Evolutionary conservation across 1,284 basidiomycete genomes (phyloP).

Genomic region (Leccinum subfulvum): DNA sequence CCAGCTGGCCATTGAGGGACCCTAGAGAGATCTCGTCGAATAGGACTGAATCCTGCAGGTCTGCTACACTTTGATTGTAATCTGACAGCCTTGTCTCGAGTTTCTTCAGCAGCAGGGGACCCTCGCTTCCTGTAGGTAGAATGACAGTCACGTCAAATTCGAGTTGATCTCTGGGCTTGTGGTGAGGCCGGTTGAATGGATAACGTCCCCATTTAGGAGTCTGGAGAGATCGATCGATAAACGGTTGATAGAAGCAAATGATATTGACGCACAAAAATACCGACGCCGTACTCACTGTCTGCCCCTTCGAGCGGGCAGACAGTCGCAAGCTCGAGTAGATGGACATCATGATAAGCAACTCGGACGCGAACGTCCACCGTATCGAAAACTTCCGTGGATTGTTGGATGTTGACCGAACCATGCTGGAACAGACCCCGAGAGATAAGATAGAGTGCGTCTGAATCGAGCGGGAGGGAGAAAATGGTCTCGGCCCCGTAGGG

Average conservation of each 20-base stretch:
- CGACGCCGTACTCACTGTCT: constrained; percentile 38
- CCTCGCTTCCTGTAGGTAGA: constrained; percentile 31
- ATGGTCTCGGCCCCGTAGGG: constrained; percentile 28
- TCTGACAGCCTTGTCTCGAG: constrained; percentile 36
- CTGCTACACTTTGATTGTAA: constrained; percentile 34
- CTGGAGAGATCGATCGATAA: constrained; percentile 3
- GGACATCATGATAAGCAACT: constrained; percentile 31
- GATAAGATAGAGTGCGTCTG: constrained; percentile 37
- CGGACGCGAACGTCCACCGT: constrained; percentile 34
- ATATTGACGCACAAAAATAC: constrained; percentile 40
- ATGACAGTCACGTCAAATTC: constrained; percentile 34
- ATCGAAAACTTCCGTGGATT: constrained; percentile 30
- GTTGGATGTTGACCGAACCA: constrained; percentile 35
- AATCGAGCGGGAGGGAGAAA: constrained; percentile 40
- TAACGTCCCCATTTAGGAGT: constrained; percentile 4
- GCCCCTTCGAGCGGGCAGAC: constrained; percentile 36
- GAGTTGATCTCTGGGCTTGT: constrained; percentile 13
- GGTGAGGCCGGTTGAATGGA: not conserved
- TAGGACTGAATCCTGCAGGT: constrained; percentile 31
- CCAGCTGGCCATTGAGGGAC: constrained; percentile 30
- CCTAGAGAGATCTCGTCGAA: constrained; percentile 35
- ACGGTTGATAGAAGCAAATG: not conserved
- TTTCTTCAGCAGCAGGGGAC: constrained; percentile 31
- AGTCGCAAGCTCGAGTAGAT: constrained; percentile 31
- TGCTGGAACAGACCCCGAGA: constrained; percentile 35